Evolutionary conservation across 495 filamentous ascomycete species (phyloP), one percentile per base, ranked within the genome.

Genomic region (Hypoxylon intermedium): DNA sequence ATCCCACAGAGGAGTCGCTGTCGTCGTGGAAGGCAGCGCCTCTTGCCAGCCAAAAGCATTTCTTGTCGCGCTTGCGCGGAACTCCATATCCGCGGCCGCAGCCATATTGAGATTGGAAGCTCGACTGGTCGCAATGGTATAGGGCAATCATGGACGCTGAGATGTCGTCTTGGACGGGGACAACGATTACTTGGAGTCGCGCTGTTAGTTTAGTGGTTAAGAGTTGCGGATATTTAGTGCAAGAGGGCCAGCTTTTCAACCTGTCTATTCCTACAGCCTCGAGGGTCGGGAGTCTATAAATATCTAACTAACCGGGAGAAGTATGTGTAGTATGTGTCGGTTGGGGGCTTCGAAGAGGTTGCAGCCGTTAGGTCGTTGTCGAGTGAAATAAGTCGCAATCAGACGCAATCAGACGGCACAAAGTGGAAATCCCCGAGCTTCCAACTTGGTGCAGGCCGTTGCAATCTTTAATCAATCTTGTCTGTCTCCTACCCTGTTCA

Each of bases 31-130:
- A 72, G 30, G 69, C 57, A 3, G 67, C 60, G 9, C 57, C 55
- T 59, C 51, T 51, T 33, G 42, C 47, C 38, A 65, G 28, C 67
- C 65, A 69, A 58, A 65, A 34, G 38, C 61, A 41, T 51, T 55
- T 69, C 43, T 67, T 61, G 57, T 62, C 72, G 69, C 75, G 65
- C 43, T 56, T 49, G 65, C 65, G 69, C 54, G 66, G 42, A 63
- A 51, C 52, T 67, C 63, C 56, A 72, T 40, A 67, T 74, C 70
- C 53, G 70, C 67, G 63, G 69, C 68, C 42, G 75, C 68, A 56
- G 78, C 76, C 78, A 80, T 80, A 48, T 43, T 76, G 77, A 71
- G 57, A 72, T 67, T 75, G 55, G 58, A 65, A 68, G 58, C 67
- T 71, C 52, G 67, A 76, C 71, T 71, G 69, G 53, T 67, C 69